Evolutionary conservation across 192 early-diverging fungal genomes (phyloP), one percentile per base, ranked within the genome.

Genomic region (Coemansia sp.): DNA sequence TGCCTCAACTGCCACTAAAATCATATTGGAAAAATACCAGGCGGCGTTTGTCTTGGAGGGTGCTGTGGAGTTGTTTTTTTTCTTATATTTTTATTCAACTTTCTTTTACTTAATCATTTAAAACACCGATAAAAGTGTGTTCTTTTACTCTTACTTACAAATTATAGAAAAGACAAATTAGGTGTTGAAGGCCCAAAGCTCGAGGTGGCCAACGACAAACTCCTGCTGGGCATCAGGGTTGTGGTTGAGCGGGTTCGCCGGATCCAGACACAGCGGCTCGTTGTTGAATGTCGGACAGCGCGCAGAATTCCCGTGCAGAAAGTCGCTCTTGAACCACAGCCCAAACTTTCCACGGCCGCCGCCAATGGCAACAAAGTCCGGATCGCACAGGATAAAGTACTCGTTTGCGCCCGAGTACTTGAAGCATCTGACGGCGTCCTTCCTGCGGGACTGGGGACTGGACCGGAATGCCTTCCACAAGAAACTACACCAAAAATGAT

Each of bases 331-430:
- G 30, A 92, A 65, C 86, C 85, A 92, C 18, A 92, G 71, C 0
- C 91, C 91, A 73, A 88, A 85, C 56, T 83, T 84, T 28, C 91
- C 91, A 29, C 88, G 81, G 10, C 88, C 91, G 49, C 91, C 89
- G 25, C 91, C 91, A 52, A 93, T 72, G 16, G 89, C 89, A 11
- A 93, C 80, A 67, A 87, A 91, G 25, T 86, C 84, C 2, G 82
- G 78, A 54, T 91, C 89, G 22, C 84, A 85, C 27, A 89, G 64
- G 18, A 93, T 81, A 75, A 91, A 85, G 60, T 91, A 93, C 49
- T 93, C 89, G 56, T 93, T 93, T 29, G 80, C 83, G 49, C 89
- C 90, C 11, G 88, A 83, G 76, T 88, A 91, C 31, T 81, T 80
- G 73, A 86, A 93, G 32, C 78, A 75, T 53, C 83, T 80, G 16